Percentiles rank a stretch among this genome's conserved stretches.
phyloP scores from a whole-genome alignment of 768 basidiomycete genomes.

The Rhodotorula paludigena region DNA sequence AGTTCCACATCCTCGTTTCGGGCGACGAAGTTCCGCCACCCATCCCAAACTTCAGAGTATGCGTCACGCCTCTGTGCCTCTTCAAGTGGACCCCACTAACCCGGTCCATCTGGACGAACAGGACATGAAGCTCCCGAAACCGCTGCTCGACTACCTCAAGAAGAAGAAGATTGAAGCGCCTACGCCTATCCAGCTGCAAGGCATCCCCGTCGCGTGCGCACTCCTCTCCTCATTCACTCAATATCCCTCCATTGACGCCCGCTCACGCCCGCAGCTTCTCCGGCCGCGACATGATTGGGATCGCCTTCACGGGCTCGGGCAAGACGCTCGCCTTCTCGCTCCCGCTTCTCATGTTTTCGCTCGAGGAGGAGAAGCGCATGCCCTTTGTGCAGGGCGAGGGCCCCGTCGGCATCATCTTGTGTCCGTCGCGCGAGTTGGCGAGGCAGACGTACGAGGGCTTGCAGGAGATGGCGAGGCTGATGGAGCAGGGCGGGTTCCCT shows the following conservation, averaged over 20 bases:
- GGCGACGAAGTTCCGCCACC: slow-evolving; percentile 91
- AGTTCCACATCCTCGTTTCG: slow-evolving; percentile 74
- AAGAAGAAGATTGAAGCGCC: slow-evolving; percentile 77
- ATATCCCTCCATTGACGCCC: background rate
- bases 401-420: slow-evolving; percentile 90
- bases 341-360: slow-evolving; percentile 92
- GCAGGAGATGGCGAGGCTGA: slow-evolving; percentile 72
- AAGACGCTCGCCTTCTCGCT: slow-evolving; percentile 98
- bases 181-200: slow-evolving; percentile 95
- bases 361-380: slow-evolving; percentile 86
- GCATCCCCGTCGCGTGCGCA: slow-evolving; percentile 79
- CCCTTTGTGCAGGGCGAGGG: slow-evolving; percentile 91
- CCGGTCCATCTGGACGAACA: slow-evolving; percentile 45
- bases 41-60: slow-evolving; percentile 81
- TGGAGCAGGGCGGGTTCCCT: slow-evolving; percentile 80
- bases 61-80: slow-evolving; percentile 24
- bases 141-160: slow-evolving; percentile 75
- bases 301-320: slow-evolving; percentile 97
- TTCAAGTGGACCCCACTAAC: background rate
- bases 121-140: slow-evolving; percentile 98
- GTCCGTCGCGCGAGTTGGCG: slow-evolving; percentile 94
- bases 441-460: slow-evolving; percentile 96
- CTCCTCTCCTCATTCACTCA: background rate
- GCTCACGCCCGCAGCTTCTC: slow-evolving; percentile 54
- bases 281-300: slow-evolving; percentile 96